phyloP scores from a whole-genome alignment of 805 yeast species.

The Hanseniaspora pseudoguilliermondii region DNA sequence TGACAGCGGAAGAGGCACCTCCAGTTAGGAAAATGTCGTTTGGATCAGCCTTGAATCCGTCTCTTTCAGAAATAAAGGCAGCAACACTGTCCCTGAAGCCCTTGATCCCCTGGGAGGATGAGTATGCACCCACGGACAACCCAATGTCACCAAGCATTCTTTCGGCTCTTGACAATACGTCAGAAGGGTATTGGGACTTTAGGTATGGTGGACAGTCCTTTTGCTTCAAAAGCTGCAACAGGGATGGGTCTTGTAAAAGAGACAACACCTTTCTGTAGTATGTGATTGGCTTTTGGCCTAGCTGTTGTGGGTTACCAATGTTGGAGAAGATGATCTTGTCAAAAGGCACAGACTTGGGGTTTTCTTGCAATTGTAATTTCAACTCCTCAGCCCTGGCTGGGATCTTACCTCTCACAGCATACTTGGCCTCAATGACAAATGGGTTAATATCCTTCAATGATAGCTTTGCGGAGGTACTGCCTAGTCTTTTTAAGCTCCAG shows the following conservation, averaged over 20 bases:
- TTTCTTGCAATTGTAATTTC: conserved; percentile 38
- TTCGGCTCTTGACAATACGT: conserved; percentile 63
- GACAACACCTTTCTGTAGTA: conserved; percentile 88
- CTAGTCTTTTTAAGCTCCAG: conserved; percentile 1
- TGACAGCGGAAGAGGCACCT: conserved; percentile 94
- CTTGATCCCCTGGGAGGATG: conserved; percentile 79
- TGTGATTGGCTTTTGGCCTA: conserved; percentile 88
- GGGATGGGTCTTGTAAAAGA: conserved; percentile 68
- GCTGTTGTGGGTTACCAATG: conserved; percentile 96
- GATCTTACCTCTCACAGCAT: conserved; percentile 89
- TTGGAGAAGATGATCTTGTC: conserved; percentile 71
- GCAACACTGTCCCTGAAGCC: conserved; percentile 69
- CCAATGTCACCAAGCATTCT: conserved; percentile 42
- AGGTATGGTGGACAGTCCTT: conserved; percentile 23
- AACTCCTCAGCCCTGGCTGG: conserved; percentile 91
- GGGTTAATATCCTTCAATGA: conserved; percentile 49
- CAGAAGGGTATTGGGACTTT: conserved; percentile 36
- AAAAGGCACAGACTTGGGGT: conserved; percentile 61
- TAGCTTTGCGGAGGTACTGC: conserved; percentile 24
- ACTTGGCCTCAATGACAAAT: conserved; percentile 69
- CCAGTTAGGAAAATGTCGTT: conserved; percentile 71
- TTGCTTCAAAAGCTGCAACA: conserved; percentile 29
- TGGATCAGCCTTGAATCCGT: conserved; percentile 55
- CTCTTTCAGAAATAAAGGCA: conserved; percentile 63
- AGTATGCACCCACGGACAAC: conserved; percentile 89